Evolutionary conservation across 805 yeast species (phyloP).

Genomic region (Kazachstania africana): DNA sequence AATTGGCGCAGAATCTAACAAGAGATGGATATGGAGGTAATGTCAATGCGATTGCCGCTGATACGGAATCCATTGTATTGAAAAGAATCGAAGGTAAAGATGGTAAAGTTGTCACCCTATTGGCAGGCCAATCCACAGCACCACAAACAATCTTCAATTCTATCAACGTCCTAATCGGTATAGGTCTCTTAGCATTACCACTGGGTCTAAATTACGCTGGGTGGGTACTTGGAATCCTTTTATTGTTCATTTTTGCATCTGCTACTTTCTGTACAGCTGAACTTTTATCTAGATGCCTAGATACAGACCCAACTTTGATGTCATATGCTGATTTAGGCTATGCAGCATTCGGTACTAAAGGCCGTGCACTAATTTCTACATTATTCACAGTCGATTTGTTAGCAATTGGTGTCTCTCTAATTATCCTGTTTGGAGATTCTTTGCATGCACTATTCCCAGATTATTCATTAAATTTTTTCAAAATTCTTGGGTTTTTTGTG

Average conservation of each 20-base stretch:
- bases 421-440: conserved; percentile 79
- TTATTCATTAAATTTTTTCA: conserved; percentile 44
- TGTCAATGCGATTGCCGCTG: no score
- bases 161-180: conserved; percentile 63
- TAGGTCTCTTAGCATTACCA: conserved; percentile 66
- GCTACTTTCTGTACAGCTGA: conserved; percentile 71
- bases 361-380: conserved; percentile 60
- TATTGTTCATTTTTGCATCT: conserved; percentile 48
- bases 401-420: conserved; percentile 73
- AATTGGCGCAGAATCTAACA: conserved; percentile 28
- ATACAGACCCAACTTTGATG: conserved; percentile 66
- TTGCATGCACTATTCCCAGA: conserved; percentile 54
- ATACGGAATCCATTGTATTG: conserved; percentile 40
- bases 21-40: conserved; percentile 22
- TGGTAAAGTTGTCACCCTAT: conserved; percentile 58
- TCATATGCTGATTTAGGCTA: conserved; percentile 85
- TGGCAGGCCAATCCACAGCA: conserved; percentile 73
- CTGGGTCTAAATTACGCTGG: conserved; percentile 59
- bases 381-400: conserved; percentile 66
- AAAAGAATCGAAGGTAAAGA: conserved; percentile 57
- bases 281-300: conserved; percentile 62
- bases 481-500: conserved; percentile 53
- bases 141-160: conserved; percentile 72
- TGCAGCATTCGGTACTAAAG: conserved; percentile 71
- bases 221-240: conserved; percentile 52